phyloP scores from a whole-genome alignment of 208 protist species.

The Leishmania guyanensis region DNA sequence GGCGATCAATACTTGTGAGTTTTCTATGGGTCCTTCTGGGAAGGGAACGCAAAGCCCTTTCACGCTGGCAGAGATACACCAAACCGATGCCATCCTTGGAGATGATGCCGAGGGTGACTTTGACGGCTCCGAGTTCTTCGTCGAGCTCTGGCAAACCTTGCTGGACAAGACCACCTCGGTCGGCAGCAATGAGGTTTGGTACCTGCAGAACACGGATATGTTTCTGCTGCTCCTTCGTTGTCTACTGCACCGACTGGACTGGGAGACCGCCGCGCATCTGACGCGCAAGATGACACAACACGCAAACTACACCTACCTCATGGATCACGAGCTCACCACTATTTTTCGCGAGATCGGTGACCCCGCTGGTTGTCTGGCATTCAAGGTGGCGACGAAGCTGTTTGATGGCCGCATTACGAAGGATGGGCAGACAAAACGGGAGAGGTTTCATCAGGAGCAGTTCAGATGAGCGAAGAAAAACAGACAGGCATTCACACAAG shows the following conservation, averaged over 20 bases:
- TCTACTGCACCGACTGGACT: slow-evolving; percentile 84
- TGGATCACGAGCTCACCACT: slow-evolving; percentile 80
- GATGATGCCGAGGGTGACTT: slow-evolving; percentile 7
- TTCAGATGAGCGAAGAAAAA: background rate
- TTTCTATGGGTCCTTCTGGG: background rate
- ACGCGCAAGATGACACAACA: slow-evolving; percentile 74
- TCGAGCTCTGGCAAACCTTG: slow-evolving; percentile 73
- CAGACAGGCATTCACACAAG: background rate
- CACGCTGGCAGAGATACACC: slow-evolving; percentile 9
- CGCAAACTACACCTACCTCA: slow-evolving; percentile 79
- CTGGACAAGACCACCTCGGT: slow-evolving; percentile 56
- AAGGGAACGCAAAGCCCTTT: slow-evolving; percentile 5
- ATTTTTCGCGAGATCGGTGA: slow-evolving; percentile 89
- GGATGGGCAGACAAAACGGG: slow-evolving; percentile 70
- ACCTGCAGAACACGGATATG: slow-evolving; percentile 84
- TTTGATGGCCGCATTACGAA: slow-evolving; percentile 87
- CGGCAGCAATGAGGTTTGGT: slow-evolving; percentile 74
- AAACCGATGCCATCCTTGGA: slow-evolving; percentile 18
- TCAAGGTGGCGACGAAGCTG: slow-evolving; percentile 89
- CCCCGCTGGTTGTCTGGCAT: slow-evolving; percentile 77
- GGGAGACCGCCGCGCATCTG: slow-evolving; percentile 83
- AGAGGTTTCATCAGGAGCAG: slow-evolving; percentile 47
- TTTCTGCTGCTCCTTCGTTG: slow-evolving; percentile 77
- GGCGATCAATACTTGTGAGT: slow-evolving; percentile 4
- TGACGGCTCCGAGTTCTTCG: slow-evolving; percentile 71